Percentiles rank a stretch among this genome's conserved stretches.
These are phyloP conservation scores for Ormosia emarginata DNA, from an alignment of 306 rosid species.

Conservation along the genomic window DNA sequence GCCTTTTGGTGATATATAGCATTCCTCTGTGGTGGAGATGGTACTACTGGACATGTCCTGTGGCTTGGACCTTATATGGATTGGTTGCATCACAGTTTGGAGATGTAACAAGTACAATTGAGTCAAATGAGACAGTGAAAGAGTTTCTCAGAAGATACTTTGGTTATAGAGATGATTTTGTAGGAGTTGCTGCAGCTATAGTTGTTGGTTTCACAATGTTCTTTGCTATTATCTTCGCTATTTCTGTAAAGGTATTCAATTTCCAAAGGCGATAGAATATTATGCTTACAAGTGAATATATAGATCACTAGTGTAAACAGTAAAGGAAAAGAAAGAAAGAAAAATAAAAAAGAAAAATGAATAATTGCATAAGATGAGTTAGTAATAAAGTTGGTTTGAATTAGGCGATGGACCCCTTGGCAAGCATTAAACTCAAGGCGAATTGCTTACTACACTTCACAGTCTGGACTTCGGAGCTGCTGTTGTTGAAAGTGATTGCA, in stretches of 20 bases:
- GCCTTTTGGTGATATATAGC: conserved; percentile 23
- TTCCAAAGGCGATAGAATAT: conserved; percentile 43
- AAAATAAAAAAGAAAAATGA: too few relatives aligned
- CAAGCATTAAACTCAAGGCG: not conserved
- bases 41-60: conserved; percentile 70
- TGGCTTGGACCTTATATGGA: conserved; percentile 74
- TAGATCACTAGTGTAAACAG: not conserved
- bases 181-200: conserved; percentile 32
- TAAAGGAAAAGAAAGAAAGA: not conserved
- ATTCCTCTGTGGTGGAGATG: conserved; percentile 87
- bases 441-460: not conserved
- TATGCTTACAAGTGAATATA: not conserved
- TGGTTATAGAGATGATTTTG: conserved; percentile 42
- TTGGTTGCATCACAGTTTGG: conserved; percentile 59
- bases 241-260: conserved; percentile 38
- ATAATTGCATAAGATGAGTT: not conserved
- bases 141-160: conserved; percentile 35
- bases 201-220: conserved; percentile 32
- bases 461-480: not conserved
- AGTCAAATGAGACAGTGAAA: conserved; percentile 25
- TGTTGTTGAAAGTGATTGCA: not conserved
- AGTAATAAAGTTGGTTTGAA: not conserved
- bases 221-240: conserved; percentile 43
- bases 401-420: not conserved
- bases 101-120: conserved; percentile 32